Evolutionary conservation across 2,329 filamentous ascomycete species (phyloP), one percentile per base, ranked within the genome.

Genomic region (Trichothecium sympodiale): DNA sequence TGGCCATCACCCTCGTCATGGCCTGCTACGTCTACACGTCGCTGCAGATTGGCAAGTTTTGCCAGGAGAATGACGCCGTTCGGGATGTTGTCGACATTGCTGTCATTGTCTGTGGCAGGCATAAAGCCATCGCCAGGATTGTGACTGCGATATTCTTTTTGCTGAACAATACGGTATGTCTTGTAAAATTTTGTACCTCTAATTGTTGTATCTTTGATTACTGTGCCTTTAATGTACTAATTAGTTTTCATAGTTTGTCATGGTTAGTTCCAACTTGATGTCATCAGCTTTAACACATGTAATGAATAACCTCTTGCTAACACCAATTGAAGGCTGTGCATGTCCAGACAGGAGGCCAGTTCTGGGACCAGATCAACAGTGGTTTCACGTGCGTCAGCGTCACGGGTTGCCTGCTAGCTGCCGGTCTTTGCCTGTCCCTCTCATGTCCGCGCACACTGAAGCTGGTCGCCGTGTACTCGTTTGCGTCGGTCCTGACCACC

Each of bases 81-180:
- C 15, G 23, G 23, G 35, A 37, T 17, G 18, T 37, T 8, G 29
- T 30, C 4, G 38, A 39, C 13, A 35, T 39, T 17, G 38, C 29
- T 7, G 15, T 16, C 3, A 7, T 33, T 10, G 8, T 39, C 25
- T 29, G 15, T 25, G 34, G 34, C 7, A 17, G 17, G 17, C 25
- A 18, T 10, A 23, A 16, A 6, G 13, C n/a, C 16, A 23, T 10
- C 9, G 20, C 16, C 17, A 17, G 17, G 9, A 17, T 17, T 9
- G 13, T 36, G 16, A 36, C 26, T 4, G 12, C 18, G 14, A 25
- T 30, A 17, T 36, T 26, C 18, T 32, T 39, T 36, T 18, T 39
- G 16, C 25, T 36, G 29, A 30, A 39, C 34, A 39, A 35, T 18
- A 33, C 36, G 13, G 38, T 34, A 10, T 26, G 36, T 37, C 10